These are phyloP conservation scores for Fomitopsis pulvina DNA, from an alignment of 768 basidiomycete species.

Conservation along the genomic window DNA sequence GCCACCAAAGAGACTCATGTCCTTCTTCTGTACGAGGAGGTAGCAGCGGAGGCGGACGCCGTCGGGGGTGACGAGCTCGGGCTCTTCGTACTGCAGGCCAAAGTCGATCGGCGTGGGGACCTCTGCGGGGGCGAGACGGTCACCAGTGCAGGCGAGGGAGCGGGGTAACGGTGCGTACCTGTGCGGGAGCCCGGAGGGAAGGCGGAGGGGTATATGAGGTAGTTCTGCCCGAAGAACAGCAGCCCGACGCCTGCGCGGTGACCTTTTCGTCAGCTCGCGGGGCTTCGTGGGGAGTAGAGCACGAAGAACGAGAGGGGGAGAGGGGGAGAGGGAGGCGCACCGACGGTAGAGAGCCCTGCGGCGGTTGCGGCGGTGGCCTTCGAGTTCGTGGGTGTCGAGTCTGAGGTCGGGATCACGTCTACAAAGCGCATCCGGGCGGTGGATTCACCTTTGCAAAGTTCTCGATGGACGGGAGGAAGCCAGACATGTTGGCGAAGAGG, in stretches of 20 bases:
- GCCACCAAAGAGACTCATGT: slow-evolving; percentile 27
- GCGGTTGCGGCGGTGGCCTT: slow-evolving; percentile 32
- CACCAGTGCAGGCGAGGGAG: neutral
- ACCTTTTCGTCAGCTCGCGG: neutral
- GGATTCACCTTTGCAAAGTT: slow-evolving; percentile 40
- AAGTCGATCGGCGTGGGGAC: slow-evolving; percentile 67
- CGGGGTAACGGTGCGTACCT: slow-evolving; percentile 34
- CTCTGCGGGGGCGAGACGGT: slow-evolving; percentile 33
- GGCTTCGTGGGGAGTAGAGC: neutral
- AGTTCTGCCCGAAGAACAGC: slow-evolving; percentile 67
- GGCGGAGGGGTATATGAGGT: slow-evolving; percentile 85
- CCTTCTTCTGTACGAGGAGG: slow-evolving; percentile 58
- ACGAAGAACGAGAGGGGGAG: neutral
- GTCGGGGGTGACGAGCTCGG: slow-evolving; percentile 70
- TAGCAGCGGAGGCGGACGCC: slow-evolving; percentile 68
- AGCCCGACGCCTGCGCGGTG: slow-evolving; percentile 11
- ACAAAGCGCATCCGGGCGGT: slow-evolving; percentile 2
- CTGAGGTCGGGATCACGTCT: neutral
- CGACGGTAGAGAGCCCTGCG: slow-evolving; percentile 30
- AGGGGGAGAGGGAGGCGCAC: slow-evolving; percentile 18
- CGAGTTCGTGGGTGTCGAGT: neutral
- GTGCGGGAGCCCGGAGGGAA: slow-evolving; percentile 75
- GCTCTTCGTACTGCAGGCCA: slow-evolving; percentile 67
- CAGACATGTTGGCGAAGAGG: slow-evolving; percentile 24
- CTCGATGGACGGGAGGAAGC: slow-evolving; percentile 36